phyloP scores from a whole-genome alignment of 345 rosid genomes.

The Eucalyptus sp. region DNA sequence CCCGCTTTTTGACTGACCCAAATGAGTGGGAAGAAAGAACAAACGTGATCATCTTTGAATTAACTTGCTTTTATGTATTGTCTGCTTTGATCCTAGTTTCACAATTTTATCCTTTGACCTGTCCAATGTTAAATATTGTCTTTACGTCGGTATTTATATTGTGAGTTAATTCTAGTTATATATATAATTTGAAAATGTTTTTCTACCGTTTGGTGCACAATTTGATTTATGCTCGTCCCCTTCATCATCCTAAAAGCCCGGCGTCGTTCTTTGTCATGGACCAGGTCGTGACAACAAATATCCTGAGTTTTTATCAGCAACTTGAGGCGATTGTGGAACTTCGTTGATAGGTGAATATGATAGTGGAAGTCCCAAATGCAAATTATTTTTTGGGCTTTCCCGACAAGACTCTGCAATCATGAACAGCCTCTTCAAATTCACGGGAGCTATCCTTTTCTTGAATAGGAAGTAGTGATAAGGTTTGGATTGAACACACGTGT shows the following conservation, averaged over 20 bases:
- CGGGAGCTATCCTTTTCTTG: neutral
- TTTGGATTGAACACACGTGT: neutral
- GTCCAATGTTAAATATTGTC: neutral
- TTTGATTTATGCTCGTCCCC: neutral
- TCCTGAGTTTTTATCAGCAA: neutral
- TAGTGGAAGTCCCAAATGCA: neutral
- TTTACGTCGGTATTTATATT: neutral
- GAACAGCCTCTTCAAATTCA: neutral
- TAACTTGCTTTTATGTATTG: neutral
- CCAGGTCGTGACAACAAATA: neutral
- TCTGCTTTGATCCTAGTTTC: neutral
- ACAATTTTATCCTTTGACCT: neutral
- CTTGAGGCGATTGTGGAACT: neutral
- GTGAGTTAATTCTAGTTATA: neutral
- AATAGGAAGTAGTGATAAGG: neutral
- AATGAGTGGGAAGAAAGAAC: neutral
- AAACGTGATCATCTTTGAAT: neutral
- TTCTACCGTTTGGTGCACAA: rapidly evolving
- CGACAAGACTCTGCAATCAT: neutral
- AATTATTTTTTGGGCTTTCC: neutral
- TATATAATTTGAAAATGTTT: neutral
- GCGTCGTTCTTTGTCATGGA: neutral
- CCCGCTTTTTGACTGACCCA: neutral
- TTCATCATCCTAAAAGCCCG: rapidly evolving
- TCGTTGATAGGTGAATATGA: neutral